Base-by-base conservation (phyloP, 306 rosid species). In the Mucuna pruriens region DNA sequence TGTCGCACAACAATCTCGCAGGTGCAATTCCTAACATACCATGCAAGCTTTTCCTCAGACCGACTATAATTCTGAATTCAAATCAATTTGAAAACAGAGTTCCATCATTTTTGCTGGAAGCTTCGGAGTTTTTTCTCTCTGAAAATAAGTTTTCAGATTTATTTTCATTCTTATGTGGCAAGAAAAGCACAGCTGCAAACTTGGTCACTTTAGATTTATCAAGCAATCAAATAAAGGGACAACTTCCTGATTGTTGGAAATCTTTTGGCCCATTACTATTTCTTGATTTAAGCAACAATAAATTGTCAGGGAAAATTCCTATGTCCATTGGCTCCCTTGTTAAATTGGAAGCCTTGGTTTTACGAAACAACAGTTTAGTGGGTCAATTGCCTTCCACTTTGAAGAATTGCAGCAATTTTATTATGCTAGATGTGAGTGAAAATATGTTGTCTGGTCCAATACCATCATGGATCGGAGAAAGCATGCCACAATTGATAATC, bases 341-440 rank as follows among this genome's bases (percentile, higher is more conserved):
- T 20, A 2, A 49, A 6, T 15, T 80, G 38, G 1, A 72, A 33
- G 39, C 16, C 6, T 75, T 75, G 62, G 42, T 66, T 33, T 75
- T 75, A 4, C 34, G 61, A 29, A 82, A 65, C 2, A 82, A 82
- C 33, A 54, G 7, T 6, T 75, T 82, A 10, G 38, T 15, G 9
- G 85, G 73, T 20, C 46, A 75, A 68, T 31, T 82, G 2, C 85
- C 82, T 55, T 55, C 64, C 6, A 57, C 66, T 4, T 22, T 82
- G 2, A 49, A 10, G 36, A 75, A 76, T 12, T 82, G 55, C 45
- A 9, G n/a, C 19, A 1, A 58, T 0, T 54, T 81, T 29, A 0
- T 11, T n/a, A 0, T 39, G 9, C 7, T 81, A 22, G 85, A 81
- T 38, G 38, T 54, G 9, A 12, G 61, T 7, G 20, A 74, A 22